Percentiles rank a stretch among this genome's conserved stretches.
Conservation (phyloP, 1,284 basidiomycete species). For the Rhodotorula sp. region DNA sequence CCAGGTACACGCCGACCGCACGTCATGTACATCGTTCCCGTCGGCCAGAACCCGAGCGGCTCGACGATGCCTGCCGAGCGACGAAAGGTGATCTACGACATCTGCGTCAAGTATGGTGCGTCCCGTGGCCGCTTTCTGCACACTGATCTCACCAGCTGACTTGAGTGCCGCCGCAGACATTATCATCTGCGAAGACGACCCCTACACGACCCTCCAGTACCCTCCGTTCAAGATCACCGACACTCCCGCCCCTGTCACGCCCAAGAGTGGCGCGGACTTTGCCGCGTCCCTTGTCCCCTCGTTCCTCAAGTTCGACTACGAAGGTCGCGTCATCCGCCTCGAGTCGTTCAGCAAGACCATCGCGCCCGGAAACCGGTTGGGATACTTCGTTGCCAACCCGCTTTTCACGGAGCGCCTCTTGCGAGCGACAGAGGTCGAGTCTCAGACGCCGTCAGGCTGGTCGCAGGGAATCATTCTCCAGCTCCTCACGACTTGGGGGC, state of each 20-base stretch:
- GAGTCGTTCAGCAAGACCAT: conserved; percentile 76
- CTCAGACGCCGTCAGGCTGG: conserved; percentile 72
- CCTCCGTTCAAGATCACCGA: conserved; percentile 55
- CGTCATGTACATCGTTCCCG: conserved; percentile 69
- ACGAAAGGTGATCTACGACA: conserved; percentile 72
- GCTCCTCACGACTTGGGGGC: conserved; percentile 16
- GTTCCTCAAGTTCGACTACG: conserved; percentile 69
- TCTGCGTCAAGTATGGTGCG: conserved; percentile 64
- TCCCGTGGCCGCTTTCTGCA: neutral
- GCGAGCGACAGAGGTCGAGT: conserved; percentile 65
- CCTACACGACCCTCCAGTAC: conserved; percentile 61
- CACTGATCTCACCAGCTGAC: too few species aligned
- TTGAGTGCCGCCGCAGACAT: conserved; percentile 49
- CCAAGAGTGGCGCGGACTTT: conserved; percentile 47
- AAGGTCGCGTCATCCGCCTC: conserved; percentile 72
- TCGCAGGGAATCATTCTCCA: conserved; percentile 47
- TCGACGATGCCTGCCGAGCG: conserved; percentile 57
- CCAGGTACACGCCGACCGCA: conserved; percentile 59
- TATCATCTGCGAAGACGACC: conserved; percentile 36
- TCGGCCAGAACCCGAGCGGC: conserved; percentile 77
- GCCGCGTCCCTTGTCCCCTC: conserved; percentile 61
- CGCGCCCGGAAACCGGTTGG: conserved; percentile 70
- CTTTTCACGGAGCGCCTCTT: conserved; percentile 69
- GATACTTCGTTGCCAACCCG: conserved; percentile 69
- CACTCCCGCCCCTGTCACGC: neutral